A percentile compares a stretch with the other conserved stretches of the same genome.
Evolutionary conservation across 2,329 filamentous ascomycete species (phyloP).

Genomic region (Sporothrix sp.): DNA sequence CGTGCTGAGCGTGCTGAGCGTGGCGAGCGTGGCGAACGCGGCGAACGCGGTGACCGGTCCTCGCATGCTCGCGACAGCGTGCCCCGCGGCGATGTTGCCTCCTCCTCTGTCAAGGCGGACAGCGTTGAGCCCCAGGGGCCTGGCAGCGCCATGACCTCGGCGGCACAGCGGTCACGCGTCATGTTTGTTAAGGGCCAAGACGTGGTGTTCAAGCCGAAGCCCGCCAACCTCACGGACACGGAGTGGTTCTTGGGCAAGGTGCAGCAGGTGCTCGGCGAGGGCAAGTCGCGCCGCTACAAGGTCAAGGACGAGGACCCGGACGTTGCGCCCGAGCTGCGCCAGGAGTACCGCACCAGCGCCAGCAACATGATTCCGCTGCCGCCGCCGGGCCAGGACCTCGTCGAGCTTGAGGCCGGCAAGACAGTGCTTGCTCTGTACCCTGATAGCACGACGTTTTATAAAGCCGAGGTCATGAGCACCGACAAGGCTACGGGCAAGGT

Average conservation of each 20-base stretch:
- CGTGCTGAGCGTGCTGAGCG: no score
- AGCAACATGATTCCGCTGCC: slow-evolving; percentile 71
- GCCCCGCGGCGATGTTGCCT: slow-evolving; percentile 33
- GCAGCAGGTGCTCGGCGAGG: slow-evolving; percentile 63
- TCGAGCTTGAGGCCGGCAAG: slow-evolving; percentile 56
- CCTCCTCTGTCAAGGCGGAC: slow-evolving; percentile 47
- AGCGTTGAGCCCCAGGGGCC: slow-evolving; percentile 43
- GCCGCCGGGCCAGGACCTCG: slow-evolving; percentile 41
- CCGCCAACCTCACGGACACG: slow-evolving; percentile 35
- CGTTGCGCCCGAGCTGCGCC: slow-evolving; percentile 49
- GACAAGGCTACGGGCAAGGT: slow-evolving; percentile 43
- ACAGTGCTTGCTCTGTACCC: slow-evolving; percentile 71
- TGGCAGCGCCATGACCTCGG: slow-evolving; percentile 24
- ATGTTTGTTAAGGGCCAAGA: slow-evolving; percentile 53
- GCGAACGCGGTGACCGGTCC: slow-evolving; percentile 21
- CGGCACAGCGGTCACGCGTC: slow-evolving; percentile 39
- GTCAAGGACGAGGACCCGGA: slow-evolving; percentile 74
- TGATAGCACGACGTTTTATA: slow-evolving; percentile 77
- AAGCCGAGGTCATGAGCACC: slow-evolving; percentile 69
- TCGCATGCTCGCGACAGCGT: slow-evolving; percentile 27
- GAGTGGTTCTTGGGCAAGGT: slow-evolving; percentile 74
- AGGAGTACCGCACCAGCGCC: slow-evolving; percentile 61
- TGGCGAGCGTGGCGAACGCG: slow-evolving; percentile 15
- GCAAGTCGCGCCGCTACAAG: slow-evolving; percentile 67
- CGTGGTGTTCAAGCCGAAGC: slow-evolving; percentile 56